Evolutionary conservation across 257 asterid species (phyloP).

Genomic region (Solanum neorickii): DNA sequence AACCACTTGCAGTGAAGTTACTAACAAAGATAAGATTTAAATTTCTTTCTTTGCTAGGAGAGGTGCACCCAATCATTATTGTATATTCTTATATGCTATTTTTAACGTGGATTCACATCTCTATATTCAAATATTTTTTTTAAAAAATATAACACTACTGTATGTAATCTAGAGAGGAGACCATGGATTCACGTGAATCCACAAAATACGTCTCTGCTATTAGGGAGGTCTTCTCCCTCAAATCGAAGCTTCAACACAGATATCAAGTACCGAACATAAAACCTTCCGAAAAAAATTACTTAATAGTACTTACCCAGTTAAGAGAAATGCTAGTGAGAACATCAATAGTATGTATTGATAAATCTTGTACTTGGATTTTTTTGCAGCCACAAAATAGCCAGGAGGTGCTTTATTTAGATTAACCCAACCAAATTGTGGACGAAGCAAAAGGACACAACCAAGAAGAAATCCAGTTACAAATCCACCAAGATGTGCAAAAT

Average conservation of each 20-base stretch:
- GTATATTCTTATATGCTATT: too few relatives aligned
- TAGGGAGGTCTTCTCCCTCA: background rate
- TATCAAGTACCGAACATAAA: background rate
- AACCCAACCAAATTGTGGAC: constrained; percentile 75
- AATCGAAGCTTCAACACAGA: background rate
- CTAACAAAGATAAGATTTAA: too few relatives aligned
- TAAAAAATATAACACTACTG: too few relatives aligned
- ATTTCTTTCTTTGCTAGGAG: too few relatives aligned
- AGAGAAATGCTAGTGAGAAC: constrained; percentile 23
- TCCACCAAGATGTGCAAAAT: constrained; percentile 95
- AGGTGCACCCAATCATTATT: too few relatives aligned
- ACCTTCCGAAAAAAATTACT: background rate
- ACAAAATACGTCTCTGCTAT: too few relatives aligned
- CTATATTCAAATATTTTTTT: too few relatives aligned
- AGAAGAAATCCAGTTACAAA: constrained; percentile 64
- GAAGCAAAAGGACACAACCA: constrained; percentile 67
- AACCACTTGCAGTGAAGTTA: too few relatives aligned
- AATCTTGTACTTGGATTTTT: constrained; percentile 62
- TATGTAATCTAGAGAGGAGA: too few relatives aligned
- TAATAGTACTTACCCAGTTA: constrained; percentile 32
- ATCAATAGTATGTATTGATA: constrained; percentile 43
- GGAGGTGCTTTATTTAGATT: constrained; percentile 26
- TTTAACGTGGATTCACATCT: too few relatives aligned
- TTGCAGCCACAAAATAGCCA: constrained; percentile 8
- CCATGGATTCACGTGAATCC: too few relatives aligned